Conservation (phyloP, 1,284 basidiomycete genomes). For the Mycosarcoma maydis region DNA sequence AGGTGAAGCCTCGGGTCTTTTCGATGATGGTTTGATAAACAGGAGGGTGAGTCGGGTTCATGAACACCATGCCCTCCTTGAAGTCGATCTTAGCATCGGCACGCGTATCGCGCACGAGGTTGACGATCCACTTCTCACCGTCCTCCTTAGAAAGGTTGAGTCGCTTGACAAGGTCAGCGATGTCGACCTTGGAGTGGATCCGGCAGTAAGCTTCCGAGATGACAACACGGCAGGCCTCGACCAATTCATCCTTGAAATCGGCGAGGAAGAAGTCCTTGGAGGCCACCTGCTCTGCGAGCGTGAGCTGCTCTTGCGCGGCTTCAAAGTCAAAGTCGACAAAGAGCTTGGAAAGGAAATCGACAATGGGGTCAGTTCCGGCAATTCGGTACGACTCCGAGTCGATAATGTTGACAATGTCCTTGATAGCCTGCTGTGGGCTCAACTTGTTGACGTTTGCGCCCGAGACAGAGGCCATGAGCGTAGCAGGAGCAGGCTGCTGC, state of each 20-base stretch:
- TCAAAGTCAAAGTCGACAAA: slow-evolving; percentile 93
- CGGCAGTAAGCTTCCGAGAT: slow-evolving; percentile 97
- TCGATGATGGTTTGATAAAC: slow-evolving; percentile 96
- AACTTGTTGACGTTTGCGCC: slow-evolving; percentile 56
- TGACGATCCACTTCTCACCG: slow-evolving; percentile 99
- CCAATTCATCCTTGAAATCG: slow-evolving; percentile 88
- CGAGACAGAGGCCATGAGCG: slow-evolving; percentile 38
- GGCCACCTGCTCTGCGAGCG: slow-evolving; percentile 82
- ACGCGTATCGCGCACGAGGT: slow-evolving; percentile 93
- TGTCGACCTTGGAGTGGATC: slow-evolving; percentile 95
- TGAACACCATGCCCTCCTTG: slow-evolving; percentile 95
- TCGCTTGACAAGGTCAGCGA: slow-evolving; percentile 90
- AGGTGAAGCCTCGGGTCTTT: slow-evolving; percentile 88
- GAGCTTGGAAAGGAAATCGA: slow-evolving; percentile 89
- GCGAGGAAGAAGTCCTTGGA: slow-evolving; percentile 92
- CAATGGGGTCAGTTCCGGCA: slow-evolving; percentile 92
- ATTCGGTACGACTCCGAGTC: slow-evolving; percentile 66
- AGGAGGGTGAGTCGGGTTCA: slow-evolving; percentile 86
- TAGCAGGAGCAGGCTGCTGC: slow-evolving; percentile 45
- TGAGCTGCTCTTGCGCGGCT: slow-evolving; percentile 83
- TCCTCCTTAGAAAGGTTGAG: slow-evolving; percentile 91
- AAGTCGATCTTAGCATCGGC: slow-evolving; percentile 98
- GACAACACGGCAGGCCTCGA: slow-evolving; percentile 93
- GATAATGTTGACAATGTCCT: slow-evolving; percentile 63
- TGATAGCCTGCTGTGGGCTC: slow-evolving; percentile 60